Percentiles rank a stretch among this genome's conserved stretches.
These are phyloP conservation scores for Elaeagnus macrophylla DNA, from an alignment of 306 rosid genomes.

Conservation along the genomic window DNA sequence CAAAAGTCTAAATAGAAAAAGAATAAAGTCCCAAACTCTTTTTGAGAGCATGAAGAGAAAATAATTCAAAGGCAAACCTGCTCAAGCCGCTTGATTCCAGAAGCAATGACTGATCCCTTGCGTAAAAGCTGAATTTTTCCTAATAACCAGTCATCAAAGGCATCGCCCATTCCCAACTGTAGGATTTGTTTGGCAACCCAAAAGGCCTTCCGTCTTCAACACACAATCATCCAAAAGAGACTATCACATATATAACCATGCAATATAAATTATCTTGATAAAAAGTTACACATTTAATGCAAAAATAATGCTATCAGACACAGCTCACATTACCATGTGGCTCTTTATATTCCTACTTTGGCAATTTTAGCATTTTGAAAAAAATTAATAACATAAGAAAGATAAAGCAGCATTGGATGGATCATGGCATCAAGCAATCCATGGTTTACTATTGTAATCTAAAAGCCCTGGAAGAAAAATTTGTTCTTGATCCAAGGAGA, in stretches of 20 bases:
- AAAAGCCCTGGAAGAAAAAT: constrained; percentile 5
- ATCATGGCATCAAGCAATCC: not conserved
- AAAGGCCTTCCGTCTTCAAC: constrained; percentile 78
- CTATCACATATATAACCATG: not conserved
- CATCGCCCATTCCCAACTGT: constrained; percentile 99
- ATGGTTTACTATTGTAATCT: not conserved
- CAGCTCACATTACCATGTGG: too few species aligned
- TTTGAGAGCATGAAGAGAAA: not conserved
- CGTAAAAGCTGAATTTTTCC: constrained; percentile 88
- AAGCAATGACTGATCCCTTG: constrained; percentile 78
- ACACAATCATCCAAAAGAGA: constrained; percentile 19
- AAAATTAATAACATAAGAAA: too few species aligned
- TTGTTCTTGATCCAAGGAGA: not conserved
- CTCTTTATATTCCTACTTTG: too few species aligned
- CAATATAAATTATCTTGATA: too few species aligned
- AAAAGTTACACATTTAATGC: too few species aligned
- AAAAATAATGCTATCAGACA: too few species aligned
- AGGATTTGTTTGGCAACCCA: constrained; percentile 98
- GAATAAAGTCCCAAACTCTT: not conserved
- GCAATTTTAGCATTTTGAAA: too few species aligned
- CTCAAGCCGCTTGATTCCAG: constrained; percentile 73
- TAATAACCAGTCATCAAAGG: constrained; percentile 96
- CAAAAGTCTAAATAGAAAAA: not conserved
- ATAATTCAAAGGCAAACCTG: constrained; percentile 43
- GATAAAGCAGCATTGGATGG: too few species aligned